Percentiles rank a stretch among this genome's conserved stretches.
Conservation (phyloP, 2,329 filamentous ascomycete species). For the Aurifilum marmelostoma region DNA sequence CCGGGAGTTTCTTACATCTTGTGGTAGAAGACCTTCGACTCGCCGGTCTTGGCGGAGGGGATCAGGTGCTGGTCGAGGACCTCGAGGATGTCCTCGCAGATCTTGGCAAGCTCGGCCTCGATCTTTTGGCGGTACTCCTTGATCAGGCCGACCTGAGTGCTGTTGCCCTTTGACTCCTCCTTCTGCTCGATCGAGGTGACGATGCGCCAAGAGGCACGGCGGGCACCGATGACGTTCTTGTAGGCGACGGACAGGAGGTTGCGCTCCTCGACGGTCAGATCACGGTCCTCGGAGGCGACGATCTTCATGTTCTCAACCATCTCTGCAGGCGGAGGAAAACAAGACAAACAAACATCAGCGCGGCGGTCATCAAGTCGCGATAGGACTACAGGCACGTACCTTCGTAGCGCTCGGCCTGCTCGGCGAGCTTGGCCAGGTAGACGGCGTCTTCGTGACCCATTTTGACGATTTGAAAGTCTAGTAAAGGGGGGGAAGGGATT, state of each 20-base stretch:
- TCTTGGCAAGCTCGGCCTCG: slow-evolving; percentile 92
- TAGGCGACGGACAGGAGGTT: slow-evolving; percentile 97
- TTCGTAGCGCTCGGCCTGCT: slow-evolving; percentile 99
- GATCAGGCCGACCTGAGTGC: slow-evolving; percentile 85
- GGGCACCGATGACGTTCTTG: slow-evolving; percentile 98
- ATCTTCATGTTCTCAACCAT: slow-evolving; percentile 99
- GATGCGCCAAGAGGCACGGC: slow-evolving; percentile 97
- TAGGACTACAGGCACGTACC: slow-evolving; percentile 60
- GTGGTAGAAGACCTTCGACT: slow-evolving; percentile 99
- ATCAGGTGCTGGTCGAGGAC: slow-evolving; percentile 94
- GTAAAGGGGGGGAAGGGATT: slow-evolving; percentile 20
- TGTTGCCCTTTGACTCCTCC: slow-evolving; percentile 98
- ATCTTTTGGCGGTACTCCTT: slow-evolving; percentile 99
- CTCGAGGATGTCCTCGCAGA: slow-evolving; percentile 96
- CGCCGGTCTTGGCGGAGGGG: slow-evolving; percentile 88
- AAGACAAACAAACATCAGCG: slow-evolving; percentile 14
- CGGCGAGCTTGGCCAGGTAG: slow-evolving; percentile 99
- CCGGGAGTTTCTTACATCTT: slow-evolving; percentile 73
- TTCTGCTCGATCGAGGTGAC: slow-evolving; percentile 99
- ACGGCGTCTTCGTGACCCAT: slow-evolving; percentile 99
- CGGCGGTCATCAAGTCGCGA: slow-evolving; percentile 28
- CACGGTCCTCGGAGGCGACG: slow-evolving; percentile 84
- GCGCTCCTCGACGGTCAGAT: slow-evolving; percentile 90
- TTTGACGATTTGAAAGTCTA: slow-evolving; percentile 54
- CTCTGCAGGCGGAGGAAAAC: slow-evolving; percentile 59